Base-by-base conservation (phyloP, 805 yeast genomes). In the Schwanniomyces occidentalis region DNA sequence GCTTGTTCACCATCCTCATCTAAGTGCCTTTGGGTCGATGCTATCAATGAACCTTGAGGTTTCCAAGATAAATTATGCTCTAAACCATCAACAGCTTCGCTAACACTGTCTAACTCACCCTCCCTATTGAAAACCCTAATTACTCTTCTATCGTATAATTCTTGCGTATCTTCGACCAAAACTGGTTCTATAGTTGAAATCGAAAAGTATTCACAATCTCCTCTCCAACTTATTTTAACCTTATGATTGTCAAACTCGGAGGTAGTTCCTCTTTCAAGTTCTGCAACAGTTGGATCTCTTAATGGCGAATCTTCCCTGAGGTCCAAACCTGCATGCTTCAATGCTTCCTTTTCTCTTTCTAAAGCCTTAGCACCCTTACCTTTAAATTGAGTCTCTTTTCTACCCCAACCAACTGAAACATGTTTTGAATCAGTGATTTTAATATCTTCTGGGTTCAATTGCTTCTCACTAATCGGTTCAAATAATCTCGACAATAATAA, bases 321-420 rank as follows among this genome's bases (percentile, higher is more conserved):
- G 45, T 78, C 85, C 40, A 82, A 58, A 14, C 90, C 93, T 1
- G 90, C 81, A 51, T 75, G 75, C 56, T 51, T 80, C 69, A 76
- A 59, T 2, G 79, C 75, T 33, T 55, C 56, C 37, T 65, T 61
- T 47, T 75, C 84, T 60, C 91, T 73, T 61, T 85, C 95, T 41
- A 76, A 53, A 6, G 85, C 88, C 50, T 82, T 82, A 19, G 85
- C 93, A 44, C 99, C 99, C 52, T 76, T 82, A 33, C 99, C 99
- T 60, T 84, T 80, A 60, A 93, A 93, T 63, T 93, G 99, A 0
- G 99, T 93, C 58, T 91, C 98, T 47, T 83, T 82, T 42, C 84
- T 85, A 53, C 99, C 99, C 99, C 99, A 93, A 16, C 99, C 99
- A 27, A 93, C 96, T 17, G 91, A 82, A 23, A 93, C 96, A 54